Base-by-base conservation (phyloP, 2,329 filamentous ascomycete genomes). In the Pestalotiopsis fici region DNA sequence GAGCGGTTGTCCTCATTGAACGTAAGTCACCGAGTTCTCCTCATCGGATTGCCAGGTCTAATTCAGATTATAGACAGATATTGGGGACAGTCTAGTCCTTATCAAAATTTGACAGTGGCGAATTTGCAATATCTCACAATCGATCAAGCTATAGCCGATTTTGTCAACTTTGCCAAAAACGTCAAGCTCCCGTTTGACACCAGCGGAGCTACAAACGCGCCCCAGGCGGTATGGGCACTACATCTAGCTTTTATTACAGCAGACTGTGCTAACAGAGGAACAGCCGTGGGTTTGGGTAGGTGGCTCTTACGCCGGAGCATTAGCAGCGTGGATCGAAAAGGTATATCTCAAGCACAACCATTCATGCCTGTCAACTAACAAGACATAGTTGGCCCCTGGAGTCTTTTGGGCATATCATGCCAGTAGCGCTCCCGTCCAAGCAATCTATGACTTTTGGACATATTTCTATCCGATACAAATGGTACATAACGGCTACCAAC, bases 391-490 rank as follows among this genome's bases (percentile, higher is more conserved):
- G 2, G 77, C 81, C 1, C 86, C 86, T 0, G 87, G 85, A 6
- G 88, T 86, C 0, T 87, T 88, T 75, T 89, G 87, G 87, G 87
- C 86, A 1, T 89, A 89, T 69, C 86, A 87, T 74, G 79, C 86
- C 3, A 86, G 84, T 35, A 86, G 83, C 73, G 87, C 83, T 0
- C 85, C 86, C 0, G 86, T 89, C 1, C 77, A 90, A 71, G 83
- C 84, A 1, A 82, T 89, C 39, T 81, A 83, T 27, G 80, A 90
- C 74, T 88, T 85, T 72, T 90, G 86, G 86, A 79, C 84, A 74
- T 90, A 89, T 71, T 89, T 88, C 72, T 71, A 79, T 3, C 86
- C 86, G 0, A 80, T 89, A n/a, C 83, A 86, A 72, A 72, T 85
- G 13, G 67, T 65, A 31, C 65, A 56, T 18, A 2, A 3, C n/a